These are phyloP conservation scores for Mucor racemosus DNA, from an alignment of 371 early-diverging fungal species.

Conservation along the genomic window DNA sequence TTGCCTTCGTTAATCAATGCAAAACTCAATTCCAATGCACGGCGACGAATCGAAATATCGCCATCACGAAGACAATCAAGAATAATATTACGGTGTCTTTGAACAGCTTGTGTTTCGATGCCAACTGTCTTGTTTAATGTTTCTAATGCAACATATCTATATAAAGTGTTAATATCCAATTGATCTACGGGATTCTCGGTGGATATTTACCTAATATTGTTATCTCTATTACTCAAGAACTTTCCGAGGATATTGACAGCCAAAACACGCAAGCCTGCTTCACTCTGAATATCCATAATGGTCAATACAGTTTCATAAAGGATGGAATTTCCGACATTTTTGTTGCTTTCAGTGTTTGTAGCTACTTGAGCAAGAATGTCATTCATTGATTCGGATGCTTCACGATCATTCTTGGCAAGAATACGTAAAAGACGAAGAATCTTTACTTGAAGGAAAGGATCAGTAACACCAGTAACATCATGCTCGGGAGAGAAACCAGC, in stretches of 20 bases:
- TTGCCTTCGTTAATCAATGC: slow-evolving; percentile 91
- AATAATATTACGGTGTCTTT: slow-evolving; percentile 95
- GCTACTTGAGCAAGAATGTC: slow-evolving; percentile 97
- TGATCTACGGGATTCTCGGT: neutral
- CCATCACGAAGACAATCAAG: slow-evolving; percentile 94
- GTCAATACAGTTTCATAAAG: slow-evolving; percentile 96
- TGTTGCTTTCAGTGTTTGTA: slow-evolving; percentile 91
- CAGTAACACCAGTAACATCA: slow-evolving; percentile 94
- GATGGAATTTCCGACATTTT: slow-evolving; percentile 97
- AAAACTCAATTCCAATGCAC: slow-evolving; percentile 95
- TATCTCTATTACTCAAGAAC: slow-evolving; percentile 93
- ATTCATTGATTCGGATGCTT: slow-evolving; percentile 94
- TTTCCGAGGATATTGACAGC: slow-evolving; percentile 97
- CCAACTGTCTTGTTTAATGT: slow-evolving; percentile 89
- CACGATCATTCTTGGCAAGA: slow-evolving; percentile 83
- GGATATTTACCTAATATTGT: slow-evolving; percentile 85
- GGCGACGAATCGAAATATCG: slow-evolving; percentile 95
- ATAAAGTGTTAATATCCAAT: neutral
- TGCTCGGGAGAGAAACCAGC: slow-evolving; percentile 95
- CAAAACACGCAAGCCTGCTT: slow-evolving; percentile 88
- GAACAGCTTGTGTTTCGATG: slow-evolving; percentile 92
- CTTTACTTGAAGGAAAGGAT: slow-evolving; percentile 97
- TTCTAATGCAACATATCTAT: slow-evolving; percentile 92
- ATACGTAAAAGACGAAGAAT: slow-evolving; percentile 90
- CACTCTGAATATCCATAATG: slow-evolving; percentile 94